Evolutionary conservation across 805 yeast genomes (phyloP), one percentile per base, ranked within the genome.

Genomic region (Candida golubevii): DNA sequence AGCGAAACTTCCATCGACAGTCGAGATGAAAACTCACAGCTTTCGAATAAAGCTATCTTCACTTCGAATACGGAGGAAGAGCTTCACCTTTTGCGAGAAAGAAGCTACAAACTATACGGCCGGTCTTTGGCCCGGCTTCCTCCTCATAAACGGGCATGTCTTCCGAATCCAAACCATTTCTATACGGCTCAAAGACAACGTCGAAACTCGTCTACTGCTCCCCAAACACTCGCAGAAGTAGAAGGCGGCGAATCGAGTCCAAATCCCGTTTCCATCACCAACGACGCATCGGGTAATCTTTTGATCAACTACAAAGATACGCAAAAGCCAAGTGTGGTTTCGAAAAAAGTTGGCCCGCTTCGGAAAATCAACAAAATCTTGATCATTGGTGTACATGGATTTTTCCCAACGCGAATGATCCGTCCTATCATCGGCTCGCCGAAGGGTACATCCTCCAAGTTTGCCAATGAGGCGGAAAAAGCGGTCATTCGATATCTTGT

Each of bases 321-420:
- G 30, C 42, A 28, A 40, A 44, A 62, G 0, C 56, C 64, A 2
- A 51, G 58, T 6, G 5, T 18, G 5, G 23, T 18, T 3, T 18
- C 23, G 4, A 62, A 59, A 30, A 61, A 58, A 38, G 42, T 63
- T 8, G 62, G 65, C 1, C 63, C 67, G 3, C 57, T 68, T 26
- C 45, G 38, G n/a, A 55, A 54, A 37, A 65, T 78, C 44, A 77
- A 78, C 45, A 79, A 81, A 50, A 86, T 86, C 0, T 74, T 91
- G 28, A 84, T 93, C 31, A 80, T 91, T 46, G 99, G 99, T 0
- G 90, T 91, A 1, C 99, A 91, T 66, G 99, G 99, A 0, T 91
- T 90, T 58, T 91, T 93, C 68, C 99, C 99, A 0, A 85, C 88
- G 1, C 79, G 77, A 50, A 82, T 88, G 74, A 71, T 93, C 12